Evolutionary conservation across 2,329 filamentous ascomycete species (phyloP).

Genomic region (Fusarium verticillioides): DNA sequence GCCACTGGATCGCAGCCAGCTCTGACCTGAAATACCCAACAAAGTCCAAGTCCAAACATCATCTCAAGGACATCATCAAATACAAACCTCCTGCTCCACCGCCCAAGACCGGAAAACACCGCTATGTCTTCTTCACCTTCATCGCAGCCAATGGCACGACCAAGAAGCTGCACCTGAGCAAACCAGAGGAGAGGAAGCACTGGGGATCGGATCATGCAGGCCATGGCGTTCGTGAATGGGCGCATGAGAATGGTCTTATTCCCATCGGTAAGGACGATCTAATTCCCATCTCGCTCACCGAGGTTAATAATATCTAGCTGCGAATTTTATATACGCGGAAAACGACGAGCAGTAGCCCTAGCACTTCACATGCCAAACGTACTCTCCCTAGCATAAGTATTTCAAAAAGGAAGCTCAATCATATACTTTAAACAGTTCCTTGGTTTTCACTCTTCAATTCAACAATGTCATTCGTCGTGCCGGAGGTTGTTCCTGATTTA

Average conservation of each 20-base stretch:
- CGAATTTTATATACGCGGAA: conserved; percentile 40
- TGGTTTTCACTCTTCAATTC: not conserved
- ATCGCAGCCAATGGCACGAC: conserved; percentile 32
- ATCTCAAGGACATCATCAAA: conserved; percentile 22
- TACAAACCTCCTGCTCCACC: conserved; percentile 36
- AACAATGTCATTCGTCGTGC: conserved; percentile 2
- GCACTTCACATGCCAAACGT: not conserved
- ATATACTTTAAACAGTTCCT: not conserved
- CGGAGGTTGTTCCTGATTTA: conserved; percentile 19
- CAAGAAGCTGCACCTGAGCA: conserved; percentile 22
- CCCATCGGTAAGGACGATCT: conserved; percentile 28
- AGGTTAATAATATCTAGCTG: conserved; percentile 23
- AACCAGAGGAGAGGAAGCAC: conserved; percentile 28
- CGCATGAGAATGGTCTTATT: conserved; percentile 30
- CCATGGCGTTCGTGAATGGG: conserved; percentile 37
- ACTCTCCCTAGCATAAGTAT: not conserved
- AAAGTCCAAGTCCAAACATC: not conserved
- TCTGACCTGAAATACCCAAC: not conserved
- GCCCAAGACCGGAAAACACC: conserved; percentile 35
- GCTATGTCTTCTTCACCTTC: conserved; percentile 39
- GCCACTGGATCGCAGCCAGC: conserved; percentile 35
- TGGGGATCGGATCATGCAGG: conserved; percentile 31
- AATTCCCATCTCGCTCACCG: not conserved
- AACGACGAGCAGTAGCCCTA: conserved; percentile 24
- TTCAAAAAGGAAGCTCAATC: conserved; percentile 12